phyloP scores from a whole-genome alignment of 1,284 basidiomycete genomes.

The Paramarasmius palmivorus region DNA sequence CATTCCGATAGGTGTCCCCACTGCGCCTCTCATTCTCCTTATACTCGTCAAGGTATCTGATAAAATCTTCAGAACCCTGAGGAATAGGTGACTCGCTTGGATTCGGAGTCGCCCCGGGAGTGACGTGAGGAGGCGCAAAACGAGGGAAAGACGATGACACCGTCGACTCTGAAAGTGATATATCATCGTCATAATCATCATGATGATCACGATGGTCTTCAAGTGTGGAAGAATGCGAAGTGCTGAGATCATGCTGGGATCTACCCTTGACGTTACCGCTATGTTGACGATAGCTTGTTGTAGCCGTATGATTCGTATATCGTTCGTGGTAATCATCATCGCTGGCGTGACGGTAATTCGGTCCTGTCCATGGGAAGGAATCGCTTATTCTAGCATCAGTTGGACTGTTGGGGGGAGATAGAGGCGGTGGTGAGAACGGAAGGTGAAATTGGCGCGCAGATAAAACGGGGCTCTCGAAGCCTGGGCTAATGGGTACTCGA shows the following conservation, averaged over 20 bases:
- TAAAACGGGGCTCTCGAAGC: slow-evolving; percentile 22
- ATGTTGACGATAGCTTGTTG: background rate
- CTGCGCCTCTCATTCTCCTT: slow-evolving; percentile 1
- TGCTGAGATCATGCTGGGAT: slow-evolving; percentile 21
- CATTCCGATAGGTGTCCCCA: background rate
- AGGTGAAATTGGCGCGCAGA: slow-evolving; percentile 26
- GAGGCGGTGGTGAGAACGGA: slow-evolving; percentile 21
- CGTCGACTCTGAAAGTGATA: slow-evolving; percentile 18
- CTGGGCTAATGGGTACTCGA: slow-evolving; percentile 21
- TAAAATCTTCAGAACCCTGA: slow-evolving; percentile 7
- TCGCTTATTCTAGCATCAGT: too few species aligned
- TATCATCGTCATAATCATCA: slow-evolving; percentile 16
- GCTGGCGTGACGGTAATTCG: background rate
- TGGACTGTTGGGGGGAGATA: background rate
- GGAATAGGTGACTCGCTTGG: slow-evolving; percentile 3
- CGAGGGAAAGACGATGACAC: slow-evolving; percentile 33
- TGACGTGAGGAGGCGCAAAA: slow-evolving; percentile 27
- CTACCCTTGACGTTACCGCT: background rate
- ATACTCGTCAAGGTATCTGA: slow-evolving; percentile 11
- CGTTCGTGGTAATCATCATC: slow-evolving; percentile 7
- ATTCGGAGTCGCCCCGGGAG: slow-evolving; percentile 2
- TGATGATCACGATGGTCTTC: slow-evolving; percentile 1
- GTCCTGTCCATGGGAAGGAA: too few species aligned
- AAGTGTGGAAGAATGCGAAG: slow-evolving; percentile 10
- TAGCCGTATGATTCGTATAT: slow-evolving; percentile 18